Conservation (phyloP, 2,329 filamentous ascomycete genomes). For the Neophaeococcomyces aloes region DNA sequence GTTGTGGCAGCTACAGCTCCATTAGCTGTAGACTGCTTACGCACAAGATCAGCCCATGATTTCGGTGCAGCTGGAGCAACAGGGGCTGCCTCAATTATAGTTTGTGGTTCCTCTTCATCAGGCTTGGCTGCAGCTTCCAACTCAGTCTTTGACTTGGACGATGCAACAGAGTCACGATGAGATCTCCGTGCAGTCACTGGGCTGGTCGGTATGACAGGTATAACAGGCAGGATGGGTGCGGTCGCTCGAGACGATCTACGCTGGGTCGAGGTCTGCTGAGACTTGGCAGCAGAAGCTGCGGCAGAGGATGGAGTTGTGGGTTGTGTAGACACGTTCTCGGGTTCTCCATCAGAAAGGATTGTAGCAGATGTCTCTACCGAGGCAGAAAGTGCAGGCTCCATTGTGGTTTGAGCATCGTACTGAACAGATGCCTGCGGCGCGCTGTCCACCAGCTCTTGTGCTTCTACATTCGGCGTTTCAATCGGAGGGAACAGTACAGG, state of each 20-base stretch:
- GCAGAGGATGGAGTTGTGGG: conserved; percentile 47
- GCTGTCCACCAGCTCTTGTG: conserved; percentile 7
- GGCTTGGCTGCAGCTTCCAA: conserved; percentile 9
- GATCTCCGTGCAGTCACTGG: conserved; percentile 27
- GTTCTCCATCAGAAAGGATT: conserved; percentile 47
- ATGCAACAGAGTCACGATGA: conserved; percentile 28
- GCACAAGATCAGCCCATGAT: conserved; percentile 60
- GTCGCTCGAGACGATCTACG: conserved; percentile 25
- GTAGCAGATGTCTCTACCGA: conserved; percentile 45
- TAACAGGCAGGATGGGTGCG: conserved; percentile 41
- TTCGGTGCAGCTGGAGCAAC: conserved; percentile 42
- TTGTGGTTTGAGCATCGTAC: conserved; percentile 11
- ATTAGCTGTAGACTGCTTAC: conserved; percentile 30
- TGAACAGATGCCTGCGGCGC: not conserved
- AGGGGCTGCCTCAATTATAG: conserved; percentile 29
- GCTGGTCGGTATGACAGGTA: conserved; percentile 33
- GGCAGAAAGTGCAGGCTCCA: conserved; percentile 13
- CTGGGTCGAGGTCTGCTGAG: conserved; percentile 25
- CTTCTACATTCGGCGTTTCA: conserved; percentile 28
- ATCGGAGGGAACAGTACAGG: conserved; percentile 41
- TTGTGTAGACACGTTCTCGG: conserved; percentile 45
- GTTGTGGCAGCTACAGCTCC: conserved; percentile 12
- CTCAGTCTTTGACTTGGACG: conserved; percentile 28
- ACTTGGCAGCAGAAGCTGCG: conserved; percentile 24
- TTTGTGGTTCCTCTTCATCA: conserved; percentile 1